Evolutionary conservation across 2,329 filamentous ascomycete genomes (phyloP).

Genomic region (Penicillium paneum): DNA sequence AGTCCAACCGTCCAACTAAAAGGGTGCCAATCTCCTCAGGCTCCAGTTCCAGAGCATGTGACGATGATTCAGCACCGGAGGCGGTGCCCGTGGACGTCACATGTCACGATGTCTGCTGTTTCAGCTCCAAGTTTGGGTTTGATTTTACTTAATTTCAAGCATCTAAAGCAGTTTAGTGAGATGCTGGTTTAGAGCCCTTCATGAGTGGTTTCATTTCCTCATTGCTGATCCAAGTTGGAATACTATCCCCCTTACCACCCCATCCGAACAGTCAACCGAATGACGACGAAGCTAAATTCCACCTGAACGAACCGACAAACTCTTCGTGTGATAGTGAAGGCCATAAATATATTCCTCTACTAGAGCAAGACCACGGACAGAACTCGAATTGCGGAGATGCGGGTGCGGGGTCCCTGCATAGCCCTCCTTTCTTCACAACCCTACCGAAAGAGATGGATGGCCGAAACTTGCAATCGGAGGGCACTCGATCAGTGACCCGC

Average conservation of each 20-base stretch:
- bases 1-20: background rate
- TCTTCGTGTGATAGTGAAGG: constrained; percentile 15
- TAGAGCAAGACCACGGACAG: constrained; percentile 11
- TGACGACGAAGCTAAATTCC: constrained; percentile 24
- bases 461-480: constrained; percentile 15
- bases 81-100: constrained; percentile 10
- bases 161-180: constrained; percentile 16
- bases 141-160: constrained; percentile 6
- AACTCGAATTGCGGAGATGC: constrained; percentile 18
- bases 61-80: constrained; percentile 24
- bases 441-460: constrained; percentile 26
- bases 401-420: constrained; percentile 24
- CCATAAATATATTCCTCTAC: constrained; percentile 8
- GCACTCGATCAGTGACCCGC: constrained; percentile 10
- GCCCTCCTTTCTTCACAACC: constrained; percentile 19
- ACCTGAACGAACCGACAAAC: constrained; percentile 22
- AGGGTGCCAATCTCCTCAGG: background rate
- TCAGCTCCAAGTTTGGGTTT: background rate
- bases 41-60: constrained; percentile 1
- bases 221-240: constrained; percentile 43
- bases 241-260: constrained; percentile 44
- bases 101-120: constrained; percentile 5
- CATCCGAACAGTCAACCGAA: constrained; percentile 21
- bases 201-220: constrained; percentile 48
- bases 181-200: constrained; percentile 25